Base-by-base conservation (phyloP, 2,329 filamentous ascomycete genomes). In the Botryosphaeria dothidea region DNA sequence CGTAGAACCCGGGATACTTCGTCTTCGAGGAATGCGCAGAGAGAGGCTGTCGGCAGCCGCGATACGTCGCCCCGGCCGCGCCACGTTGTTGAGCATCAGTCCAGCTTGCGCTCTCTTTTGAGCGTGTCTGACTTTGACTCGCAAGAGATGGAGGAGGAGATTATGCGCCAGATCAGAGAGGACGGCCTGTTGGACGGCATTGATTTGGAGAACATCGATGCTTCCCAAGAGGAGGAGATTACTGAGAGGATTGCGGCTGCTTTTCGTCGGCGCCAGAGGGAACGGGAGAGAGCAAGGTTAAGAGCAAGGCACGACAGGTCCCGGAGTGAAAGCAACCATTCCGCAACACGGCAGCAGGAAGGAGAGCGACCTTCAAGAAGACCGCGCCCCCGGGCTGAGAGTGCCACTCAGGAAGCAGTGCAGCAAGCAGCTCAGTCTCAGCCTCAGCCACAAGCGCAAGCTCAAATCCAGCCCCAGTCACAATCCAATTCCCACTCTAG, bases 231-330 rank as follows among this genome's bases (percentile, higher is more conserved):
- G 73, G 93, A 97, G 72, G 92, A 96, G 72, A 87, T 98, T 17
- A 96, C 92, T 68, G 91, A 94, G 72, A 88, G 91, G 66, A 97
- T 98, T 70, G 93, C 93, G 1, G 92, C 96, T 72, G 92, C 92
- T 1, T 97, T 96, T 73, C 84, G 92, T 65, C 85, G 92, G 67
- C 85, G 92, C 31, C 92, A 96, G 72, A 85, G 84, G 48, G 87
- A 89, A 67, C 80, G 86, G 66, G 74, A 82, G n/a, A 65, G 64
- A 73, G 58, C 68, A 71, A 38, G 75, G 76, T 46, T 46, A 34
- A 60, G 56, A 60, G 64, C 62, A 13, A 71, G 51, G 73, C 11
- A 79, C 81, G 70, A 81, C 82, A 66, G 83, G 25, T 60, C 63
- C 77, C 67, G 79, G 79, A 69, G 73, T 73, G 68, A 79, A 73